phyloP scores from a whole-genome alignment of 768 basidiomycete genomes.

The Boletus huronensis region DNA sequence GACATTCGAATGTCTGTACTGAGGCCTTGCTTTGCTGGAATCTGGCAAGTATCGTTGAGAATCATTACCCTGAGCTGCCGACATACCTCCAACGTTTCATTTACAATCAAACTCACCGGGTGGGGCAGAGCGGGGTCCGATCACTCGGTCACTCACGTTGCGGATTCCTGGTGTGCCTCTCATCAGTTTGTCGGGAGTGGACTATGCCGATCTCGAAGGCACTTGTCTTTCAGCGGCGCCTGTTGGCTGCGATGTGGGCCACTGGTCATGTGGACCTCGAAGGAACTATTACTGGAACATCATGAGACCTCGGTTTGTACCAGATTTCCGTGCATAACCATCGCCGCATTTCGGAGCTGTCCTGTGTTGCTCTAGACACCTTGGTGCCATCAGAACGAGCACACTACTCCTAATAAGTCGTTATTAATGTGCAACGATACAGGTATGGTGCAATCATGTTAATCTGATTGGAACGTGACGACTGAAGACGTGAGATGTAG shows the following conservation, averaged over 20 bases:
- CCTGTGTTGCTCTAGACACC: background rate
- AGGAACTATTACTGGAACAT: background rate
- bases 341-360: background rate
- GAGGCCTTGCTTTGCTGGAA: background rate
- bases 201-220: background rate
- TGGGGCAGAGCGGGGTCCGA: background rate
- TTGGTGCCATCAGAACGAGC: constrained; percentile 5
- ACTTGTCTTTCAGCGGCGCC: background rate
- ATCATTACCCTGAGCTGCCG: background rate
- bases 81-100: background rate
- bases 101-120: background rate
- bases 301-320: background rate
- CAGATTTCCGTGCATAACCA: background rate
- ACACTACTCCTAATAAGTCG: constrained; percentile 6
- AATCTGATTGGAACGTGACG: constrained; percentile 5
- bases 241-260: background rate
- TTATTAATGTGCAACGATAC: constrained; percentile 26
- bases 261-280: constrained; percentile 1
- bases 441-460: constrained; percentile 28
- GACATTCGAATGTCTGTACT: background rate
- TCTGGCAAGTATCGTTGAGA: background rate
- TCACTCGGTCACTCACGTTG: background rate
- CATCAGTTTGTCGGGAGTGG: background rate
- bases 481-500: constrained; percentile 1
- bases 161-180: background rate